Percentiles rank a stretch among this genome's conserved stretches.
phyloP scores from a whole-genome alignment of 208 protist species.

The Naegleria lovaniensis region DNA sequence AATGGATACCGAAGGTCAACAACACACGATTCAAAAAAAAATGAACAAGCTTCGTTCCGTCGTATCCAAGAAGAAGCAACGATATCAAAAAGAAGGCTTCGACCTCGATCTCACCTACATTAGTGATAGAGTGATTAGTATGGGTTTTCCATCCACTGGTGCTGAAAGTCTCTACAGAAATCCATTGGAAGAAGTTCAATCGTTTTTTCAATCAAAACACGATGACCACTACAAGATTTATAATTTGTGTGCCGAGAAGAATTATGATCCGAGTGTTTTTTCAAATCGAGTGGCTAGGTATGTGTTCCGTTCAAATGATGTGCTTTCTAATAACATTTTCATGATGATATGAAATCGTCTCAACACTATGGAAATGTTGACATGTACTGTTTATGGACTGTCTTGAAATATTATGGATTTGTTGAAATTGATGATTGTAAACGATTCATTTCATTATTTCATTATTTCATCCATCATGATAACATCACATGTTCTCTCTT shows the following conservation, averaged over 20 bases:
- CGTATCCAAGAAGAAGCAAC: constrained; percentile 78
- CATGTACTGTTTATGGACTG: too few species aligned
- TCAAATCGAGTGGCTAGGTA: constrained; percentile 60
- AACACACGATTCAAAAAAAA: background rate
- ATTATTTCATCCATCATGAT: too few species aligned
- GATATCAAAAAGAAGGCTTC: constrained; percentile 74
- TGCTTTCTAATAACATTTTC: too few species aligned
- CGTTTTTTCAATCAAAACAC: constrained; percentile 81
- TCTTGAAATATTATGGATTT: too few species aligned
- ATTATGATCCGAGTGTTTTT: constrained; percentile 64
- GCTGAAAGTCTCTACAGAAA: constrained; percentile 89
- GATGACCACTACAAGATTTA: constrained; percentile 77
- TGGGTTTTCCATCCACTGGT: constrained; percentile 82
- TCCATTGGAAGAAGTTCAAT: constrained; percentile 67
- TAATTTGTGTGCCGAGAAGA: constrained; percentile 81
- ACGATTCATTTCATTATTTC: too few species aligned
- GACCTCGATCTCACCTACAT: constrained; percentile 88
- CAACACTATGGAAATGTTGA: too few species aligned
- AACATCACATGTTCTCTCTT: too few species aligned
- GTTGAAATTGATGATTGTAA: too few species aligned
- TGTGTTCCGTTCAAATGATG: constrained; percentile 75
- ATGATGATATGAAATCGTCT: too few species aligned
- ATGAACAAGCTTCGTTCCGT: constrained; percentile 47
- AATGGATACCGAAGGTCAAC: too few species aligned
- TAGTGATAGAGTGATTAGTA: constrained; percentile 36